Conservation (phyloP, 768 basidiomycete species). For the Chalciporus piperatus region DNA sequence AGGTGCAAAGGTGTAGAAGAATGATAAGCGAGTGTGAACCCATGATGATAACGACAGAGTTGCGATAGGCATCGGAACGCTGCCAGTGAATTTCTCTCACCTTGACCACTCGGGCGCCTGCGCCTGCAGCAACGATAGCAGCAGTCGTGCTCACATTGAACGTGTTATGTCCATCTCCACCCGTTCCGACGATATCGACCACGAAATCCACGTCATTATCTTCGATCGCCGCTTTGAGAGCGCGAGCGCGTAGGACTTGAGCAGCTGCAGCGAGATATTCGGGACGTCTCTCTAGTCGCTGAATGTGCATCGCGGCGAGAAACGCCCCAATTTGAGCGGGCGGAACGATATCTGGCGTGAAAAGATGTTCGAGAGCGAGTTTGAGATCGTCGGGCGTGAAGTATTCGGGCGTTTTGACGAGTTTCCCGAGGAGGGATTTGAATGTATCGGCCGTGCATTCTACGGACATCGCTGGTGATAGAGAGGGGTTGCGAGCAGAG, state of each 20-base stretch:
- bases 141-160: conserved; percentile 98
- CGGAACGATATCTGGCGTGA: conserved; percentile 59
- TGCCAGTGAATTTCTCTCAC: conserved; percentile 38
- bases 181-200: conserved; percentile 40
- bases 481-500: background rate
- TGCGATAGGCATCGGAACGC: background rate
- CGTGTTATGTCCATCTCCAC: conserved; percentile 93
- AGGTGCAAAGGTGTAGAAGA: background rate
- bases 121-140: conserved; percentile 90
- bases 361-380: conserved; percentile 68
- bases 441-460: conserved; percentile 51
- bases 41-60: too few species aligned
- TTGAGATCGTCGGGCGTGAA: conserved; percentile 78
- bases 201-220: conserved; percentile 67
- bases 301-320: conserved; percentile 79
- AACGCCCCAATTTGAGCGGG: conserved; percentile 87
- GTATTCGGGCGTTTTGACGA: conserved; percentile 76
- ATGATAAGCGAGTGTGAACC: background rate
- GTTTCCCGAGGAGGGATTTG: conserved; percentile 72
- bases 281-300: conserved; percentile 71
- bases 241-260: conserved; percentile 63
- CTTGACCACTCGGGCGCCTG: conserved; percentile 91
- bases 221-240: conserved; percentile 60
- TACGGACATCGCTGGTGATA: conserved; percentile 15
- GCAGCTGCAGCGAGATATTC: conserved; percentile 81